Conservation (phyloP, 495 filamentous ascomycete genomes). For the Cryomyces minteri region DNA sequence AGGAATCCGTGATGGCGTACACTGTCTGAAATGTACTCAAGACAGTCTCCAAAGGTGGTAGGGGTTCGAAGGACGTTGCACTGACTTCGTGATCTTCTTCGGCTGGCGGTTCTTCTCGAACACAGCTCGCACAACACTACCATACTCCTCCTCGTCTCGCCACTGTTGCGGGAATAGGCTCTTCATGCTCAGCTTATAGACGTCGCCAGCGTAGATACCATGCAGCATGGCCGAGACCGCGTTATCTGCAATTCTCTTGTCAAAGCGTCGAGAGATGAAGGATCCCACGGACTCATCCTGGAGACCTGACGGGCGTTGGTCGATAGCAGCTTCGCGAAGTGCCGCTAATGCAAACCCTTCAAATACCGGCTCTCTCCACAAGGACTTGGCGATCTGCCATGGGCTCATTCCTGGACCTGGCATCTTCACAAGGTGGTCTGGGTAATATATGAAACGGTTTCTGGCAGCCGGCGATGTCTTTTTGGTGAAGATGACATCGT, state of each 20-base stretch:
- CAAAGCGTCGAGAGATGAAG: constrained; percentile 41
- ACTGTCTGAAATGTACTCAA: too few relatives aligned
- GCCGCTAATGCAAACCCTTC: constrained; percentile 25
- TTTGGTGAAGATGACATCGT: constrained; percentile 40
- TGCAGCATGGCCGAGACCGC: constrained; percentile 62
- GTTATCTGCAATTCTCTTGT: constrained; percentile 46
- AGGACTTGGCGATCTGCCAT: constrained; percentile 9
- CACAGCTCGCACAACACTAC: constrained; percentile 16
- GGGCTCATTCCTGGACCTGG: constrained; percentile 27
- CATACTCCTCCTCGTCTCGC: constrained; percentile 26
- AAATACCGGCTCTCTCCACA: constrained; percentile 47
- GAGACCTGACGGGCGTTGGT: neutral
- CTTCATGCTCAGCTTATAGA: constrained; percentile 56
- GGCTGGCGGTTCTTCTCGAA: neutral
- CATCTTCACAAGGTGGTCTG: constrained; percentile 63
- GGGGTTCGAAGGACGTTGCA: too few relatives aligned
- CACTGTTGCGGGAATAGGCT: constrained; percentile 37
- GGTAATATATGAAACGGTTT: constrained; percentile 83
- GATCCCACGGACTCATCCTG: constrained; percentile 55
- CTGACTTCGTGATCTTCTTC: too few relatives aligned
- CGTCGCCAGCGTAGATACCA: constrained; percentile 89
- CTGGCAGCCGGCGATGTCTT: constrained; percentile 29
- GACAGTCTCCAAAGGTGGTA: too few relatives aligned
- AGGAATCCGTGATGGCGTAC: too few relatives aligned
- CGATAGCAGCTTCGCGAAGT: constrained; percentile 22